A percentile compares a stretch with the other conserved stretches of the same genome.
Conservation (phyloP, 2,329 filamentous ascomycete genomes). For the Ophiocordyceps sinensis region DNA sequence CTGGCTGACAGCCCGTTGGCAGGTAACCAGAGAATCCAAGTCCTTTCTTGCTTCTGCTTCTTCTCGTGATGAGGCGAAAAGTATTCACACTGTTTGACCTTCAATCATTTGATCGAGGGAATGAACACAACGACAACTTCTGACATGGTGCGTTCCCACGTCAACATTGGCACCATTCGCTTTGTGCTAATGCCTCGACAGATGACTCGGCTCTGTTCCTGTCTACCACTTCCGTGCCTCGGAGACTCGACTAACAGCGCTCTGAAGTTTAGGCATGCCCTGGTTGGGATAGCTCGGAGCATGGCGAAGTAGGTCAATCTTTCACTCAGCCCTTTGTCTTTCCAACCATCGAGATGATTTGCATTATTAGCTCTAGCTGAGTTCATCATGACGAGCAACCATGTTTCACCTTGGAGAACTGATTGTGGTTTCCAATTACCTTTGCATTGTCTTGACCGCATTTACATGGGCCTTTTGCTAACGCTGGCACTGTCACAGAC, state of each 20-base stretch:
- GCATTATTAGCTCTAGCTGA: slow-evolving; percentile 34
- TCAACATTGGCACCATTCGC: background rate
- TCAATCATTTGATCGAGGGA: slow-evolving; percentile 21
- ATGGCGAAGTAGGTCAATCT: background rate
- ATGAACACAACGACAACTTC: slow-evolving; percentile 41
- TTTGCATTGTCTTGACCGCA: background rate
- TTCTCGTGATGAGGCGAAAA: slow-evolving; percentile 31
- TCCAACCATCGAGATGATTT: slow-evolving; percentile 35
- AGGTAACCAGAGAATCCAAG: slow-evolving; percentile 18
- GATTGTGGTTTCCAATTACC: slow-evolving; percentile 18
- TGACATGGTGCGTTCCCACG: slow-evolving; percentile 27
- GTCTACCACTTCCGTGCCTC: background rate
- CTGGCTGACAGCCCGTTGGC: slow-evolving; percentile 17
- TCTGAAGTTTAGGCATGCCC: background rate
- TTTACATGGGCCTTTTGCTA: background rate
- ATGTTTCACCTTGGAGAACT: slow-evolving; percentile 48
- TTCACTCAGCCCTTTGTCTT: background rate
- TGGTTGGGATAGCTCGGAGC: background rate
- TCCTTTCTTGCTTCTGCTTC: slow-evolving; percentile 1
- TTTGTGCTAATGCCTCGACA: background rate
- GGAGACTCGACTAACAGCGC: slow-evolving; percentile 1
- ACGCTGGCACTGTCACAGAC: background rate
- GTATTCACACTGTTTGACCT: slow-evolving; percentile 50
- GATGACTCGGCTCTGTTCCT: background rate
- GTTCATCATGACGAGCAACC: slow-evolving; percentile 38